Evolutionary conservation across 768 basidiomycete genomes (phyloP).

Genomic region (Amanita polypyramis): DNA sequence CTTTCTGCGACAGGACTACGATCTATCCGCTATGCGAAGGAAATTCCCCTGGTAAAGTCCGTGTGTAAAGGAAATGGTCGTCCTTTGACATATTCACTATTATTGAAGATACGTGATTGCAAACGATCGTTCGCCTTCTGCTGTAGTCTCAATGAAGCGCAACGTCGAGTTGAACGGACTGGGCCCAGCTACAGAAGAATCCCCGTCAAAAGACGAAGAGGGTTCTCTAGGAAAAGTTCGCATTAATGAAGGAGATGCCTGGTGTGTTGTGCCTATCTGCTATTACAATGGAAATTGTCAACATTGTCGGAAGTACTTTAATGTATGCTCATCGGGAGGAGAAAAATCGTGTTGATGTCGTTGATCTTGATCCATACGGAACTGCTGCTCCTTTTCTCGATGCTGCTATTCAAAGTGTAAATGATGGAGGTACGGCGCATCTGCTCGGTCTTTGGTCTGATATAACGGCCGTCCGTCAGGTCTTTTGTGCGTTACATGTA

Average conservation of each 20-base stretch:
- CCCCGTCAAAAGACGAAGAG: not conserved
- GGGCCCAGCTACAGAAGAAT: slow-evolving; percentile 13
- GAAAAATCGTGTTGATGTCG: slow-evolving; percentile 71
- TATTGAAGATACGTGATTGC: slow-evolving; percentile 78
- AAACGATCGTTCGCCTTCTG: slow-evolving; percentile 82
- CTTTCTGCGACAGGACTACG: slow-evolving; percentile 94
- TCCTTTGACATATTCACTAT: slow-evolving; percentile 7
- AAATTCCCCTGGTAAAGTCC: slow-evolving; percentile 86
- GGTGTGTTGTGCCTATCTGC: slow-evolving; percentile 40
- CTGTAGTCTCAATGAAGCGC: slow-evolving; percentile 74
- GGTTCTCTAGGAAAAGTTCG: slow-evolving; percentile 42
- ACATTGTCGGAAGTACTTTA: slow-evolving; percentile 42
- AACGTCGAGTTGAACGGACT: slow-evolving; percentile 82
- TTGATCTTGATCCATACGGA: slow-evolving; percentile 98
- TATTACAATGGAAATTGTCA: slow-evolving; percentile 1
- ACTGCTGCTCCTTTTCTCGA: slow-evolving; percentile 97
- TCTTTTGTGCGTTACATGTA: slow-evolving; percentile 91
- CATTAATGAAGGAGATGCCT: slow-evolving; percentile 91
- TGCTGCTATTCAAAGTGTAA: slow-evolving; percentile 79
- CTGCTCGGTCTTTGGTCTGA: slow-evolving; percentile 11
- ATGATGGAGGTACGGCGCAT: slow-evolving; percentile 60
- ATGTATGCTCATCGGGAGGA: slow-evolving; percentile 86
- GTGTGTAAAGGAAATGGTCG: slow-evolving; percentile 11
- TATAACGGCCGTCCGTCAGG: slow-evolving; percentile 34
- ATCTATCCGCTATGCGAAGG: slow-evolving; percentile 94